Conservation (phyloP, 805 yeast species). For the Candida nitratophila region DNA sequence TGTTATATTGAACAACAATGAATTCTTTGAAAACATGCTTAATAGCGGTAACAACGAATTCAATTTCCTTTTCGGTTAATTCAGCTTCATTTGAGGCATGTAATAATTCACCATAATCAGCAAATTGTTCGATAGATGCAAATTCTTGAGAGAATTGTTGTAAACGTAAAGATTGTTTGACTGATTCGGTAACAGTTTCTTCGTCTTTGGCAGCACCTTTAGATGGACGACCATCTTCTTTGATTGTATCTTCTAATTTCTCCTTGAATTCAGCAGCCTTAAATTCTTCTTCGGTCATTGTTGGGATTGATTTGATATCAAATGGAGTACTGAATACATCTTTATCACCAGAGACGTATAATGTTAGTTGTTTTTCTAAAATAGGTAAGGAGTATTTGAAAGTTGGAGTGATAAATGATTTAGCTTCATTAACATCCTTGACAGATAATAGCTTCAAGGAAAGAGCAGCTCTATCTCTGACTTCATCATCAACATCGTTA, state of each 20-base stretch:
- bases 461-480: conserved; percentile 92
- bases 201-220: conserved; percentile 19
- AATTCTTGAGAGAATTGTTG: conserved; percentile 69
- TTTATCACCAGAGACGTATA: conserved; percentile 55
- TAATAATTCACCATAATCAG: conserved; percentile 64
- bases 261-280: conserved; percentile 55
- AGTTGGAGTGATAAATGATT: conserved; percentile 57
- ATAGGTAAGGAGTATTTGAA: conserved; percentile 65
- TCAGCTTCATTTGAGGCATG: conserved; percentile 60
- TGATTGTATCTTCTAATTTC: conserved; percentile 26
- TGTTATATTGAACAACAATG: conserved; percentile 72
- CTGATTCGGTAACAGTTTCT: conserved; percentile 21
- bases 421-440: conserved; percentile 30
- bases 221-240: conserved; percentile 8
- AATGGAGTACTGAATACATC: conserved; percentile 50
- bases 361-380: conserved; percentile 70
- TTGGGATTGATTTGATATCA: conserved; percentile 63
- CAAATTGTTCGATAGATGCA: conserved; percentile 63
- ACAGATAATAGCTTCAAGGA: conserved; percentile 60
- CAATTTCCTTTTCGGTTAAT: conserved; percentile 88
- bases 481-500: conserved; percentile 91
- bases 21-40: conserved; percentile 77
- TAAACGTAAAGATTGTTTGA: conserved; percentile 32
- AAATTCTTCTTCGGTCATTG: conserved; percentile 59
- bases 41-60: conserved; percentile 77